These are phyloP conservation scores for Gomphus bonarii DNA, from an alignment of 1,284 basidiomycete genomes.

Conservation along the genomic window DNA sequence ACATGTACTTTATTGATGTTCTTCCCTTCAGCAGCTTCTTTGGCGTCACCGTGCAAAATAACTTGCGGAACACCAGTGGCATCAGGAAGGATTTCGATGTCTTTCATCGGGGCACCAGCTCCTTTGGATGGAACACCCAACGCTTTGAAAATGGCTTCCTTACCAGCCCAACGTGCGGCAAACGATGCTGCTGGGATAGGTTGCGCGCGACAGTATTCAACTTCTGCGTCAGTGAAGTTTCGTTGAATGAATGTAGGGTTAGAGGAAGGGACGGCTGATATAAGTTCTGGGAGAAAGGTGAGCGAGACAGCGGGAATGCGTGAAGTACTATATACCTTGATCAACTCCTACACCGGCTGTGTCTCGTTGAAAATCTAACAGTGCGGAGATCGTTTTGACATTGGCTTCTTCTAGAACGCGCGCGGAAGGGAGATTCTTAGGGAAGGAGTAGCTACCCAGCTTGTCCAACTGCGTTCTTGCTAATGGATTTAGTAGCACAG, in stretches of 20 bases:
- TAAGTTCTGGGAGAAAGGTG: slow-evolving; percentile 57
- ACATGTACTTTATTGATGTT: slow-evolving; percentile 70
- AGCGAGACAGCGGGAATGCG: slow-evolving; percentile 11
- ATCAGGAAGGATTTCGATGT: slow-evolving; percentile 85
- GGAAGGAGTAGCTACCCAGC: slow-evolving; percentile 78
- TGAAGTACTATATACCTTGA: slow-evolving; percentile 45
- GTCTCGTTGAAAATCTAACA: slow-evolving; percentile 27
- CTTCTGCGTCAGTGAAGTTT: slow-evolving; percentile 91
- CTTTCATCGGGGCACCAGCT: slow-evolving; percentile 87
- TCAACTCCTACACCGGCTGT: slow-evolving; percentile 76
- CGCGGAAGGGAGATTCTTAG: slow-evolving; percentile 46
- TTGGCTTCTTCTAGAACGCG: slow-evolving; percentile 55
- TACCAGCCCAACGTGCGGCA: slow-evolving; percentile 94
- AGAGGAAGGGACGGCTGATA: slow-evolving; percentile 83
- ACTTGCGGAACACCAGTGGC: slow-evolving; percentile 64
- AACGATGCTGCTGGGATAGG: slow-evolving; percentile 85
- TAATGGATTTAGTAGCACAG: slow-evolving; percentile 88
- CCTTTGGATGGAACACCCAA: slow-evolving; percentile 87
- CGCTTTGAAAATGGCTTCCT: slow-evolving; percentile 99
- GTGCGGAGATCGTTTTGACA: slow-evolving; percentile 45
- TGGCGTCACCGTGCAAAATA: slow-evolving; percentile 75
- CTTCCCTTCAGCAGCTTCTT: slow-evolving; percentile 62
- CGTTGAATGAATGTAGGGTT: slow-evolving; percentile 84
- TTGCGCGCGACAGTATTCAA: slow-evolving; percentile 80
- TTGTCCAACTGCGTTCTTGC: slow-evolving; percentile 84